Base-by-base conservation (phyloP, 306 rosid genomes). In the Alnus rubra region DNA sequence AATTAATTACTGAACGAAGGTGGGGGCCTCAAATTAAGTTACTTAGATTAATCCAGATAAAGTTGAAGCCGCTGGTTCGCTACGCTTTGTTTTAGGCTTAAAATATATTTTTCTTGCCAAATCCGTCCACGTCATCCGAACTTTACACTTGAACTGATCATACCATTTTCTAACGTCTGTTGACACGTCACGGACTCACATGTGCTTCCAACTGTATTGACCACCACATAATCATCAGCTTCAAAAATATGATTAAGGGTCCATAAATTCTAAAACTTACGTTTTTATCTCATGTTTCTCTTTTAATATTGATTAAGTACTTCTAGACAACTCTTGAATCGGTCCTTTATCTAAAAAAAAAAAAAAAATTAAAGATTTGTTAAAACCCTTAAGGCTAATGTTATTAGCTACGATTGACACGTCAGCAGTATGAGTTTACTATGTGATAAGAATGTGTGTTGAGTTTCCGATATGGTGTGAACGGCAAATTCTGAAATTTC, bases 171-270 rank as follows among this genome's bases (percentile, higher is more conserved):
- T 48, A 35, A 39, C 39, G 70, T 83, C 18, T 75, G 90, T 81
- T 89, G 84, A 80, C 74, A 84, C 70, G 90, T 87, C 90, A 42
- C 45, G 45, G 45, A 5, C 45, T 42, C 45, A 76, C 79, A 79
- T 71, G 83, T 18, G 19, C 14, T 74, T 60, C 62, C 39, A 80
- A 77, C 85, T 64, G 28, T 74, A 60, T 33, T 80, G 72, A 35
- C 89, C 85, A 35, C 49, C 82, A 80, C 49, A 71, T 79, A 78
- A 88, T 87, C 87, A 87, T 88, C 82, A 45, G 56, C 73, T 48
- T 69, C 47, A 80, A 74, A 72, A 80, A 54, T 30, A 11, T 79
- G 75, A 74, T 75, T 74, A 75, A 68, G 12, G 39, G 69, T 74
- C 37, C 37, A 33, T 0, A 33, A 33, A 33, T 1, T 33, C 1